A percentile compares a stretch with the other conserved stretches of the same genome.
phyloP scores from a whole-genome alignment of 306 rosid species.

The Quercus rubra region DNA sequence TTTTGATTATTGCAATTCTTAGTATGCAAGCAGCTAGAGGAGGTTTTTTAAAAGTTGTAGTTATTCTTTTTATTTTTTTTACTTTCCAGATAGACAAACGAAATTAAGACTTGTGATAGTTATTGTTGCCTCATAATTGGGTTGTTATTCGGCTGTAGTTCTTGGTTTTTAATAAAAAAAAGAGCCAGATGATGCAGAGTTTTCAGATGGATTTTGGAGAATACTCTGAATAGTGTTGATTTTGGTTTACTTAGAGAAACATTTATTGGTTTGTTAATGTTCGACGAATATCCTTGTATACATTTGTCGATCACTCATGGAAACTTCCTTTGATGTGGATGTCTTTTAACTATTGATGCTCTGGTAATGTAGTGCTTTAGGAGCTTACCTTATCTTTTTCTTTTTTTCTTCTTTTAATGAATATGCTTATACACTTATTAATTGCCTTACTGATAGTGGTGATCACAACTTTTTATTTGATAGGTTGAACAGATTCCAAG shows the following conservation, averaged over 20 bases:
- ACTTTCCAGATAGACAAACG: no score
- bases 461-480: not conserved
- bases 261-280: not conserved
- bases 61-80: no score
- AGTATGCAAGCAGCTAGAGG: no score
- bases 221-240: no score
- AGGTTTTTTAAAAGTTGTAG: no score
- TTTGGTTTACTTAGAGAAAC: not conserved
- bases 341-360: not conserved
- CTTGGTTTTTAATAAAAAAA: no score
- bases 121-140: no score
- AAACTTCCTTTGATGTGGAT: not conserved
- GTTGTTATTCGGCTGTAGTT: no score
- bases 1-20: not conserved
- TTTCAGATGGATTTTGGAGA: no score
- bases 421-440: not conserved
- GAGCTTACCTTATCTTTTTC: not conserved
- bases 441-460: not conserved
- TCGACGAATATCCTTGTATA: not conserved
- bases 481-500: constrained; percentile 64
- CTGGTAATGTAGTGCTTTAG: not conserved
- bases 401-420: not conserved
- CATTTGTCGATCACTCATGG: not conserved
- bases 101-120: no score
- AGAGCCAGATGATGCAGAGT: no score